Percentiles rank a stretch among this genome's conserved stretches.
Evolutionary conservation across 164 flowering plant genomes (phyloP).

Genomic region (Nelumbo lutea): DNA sequence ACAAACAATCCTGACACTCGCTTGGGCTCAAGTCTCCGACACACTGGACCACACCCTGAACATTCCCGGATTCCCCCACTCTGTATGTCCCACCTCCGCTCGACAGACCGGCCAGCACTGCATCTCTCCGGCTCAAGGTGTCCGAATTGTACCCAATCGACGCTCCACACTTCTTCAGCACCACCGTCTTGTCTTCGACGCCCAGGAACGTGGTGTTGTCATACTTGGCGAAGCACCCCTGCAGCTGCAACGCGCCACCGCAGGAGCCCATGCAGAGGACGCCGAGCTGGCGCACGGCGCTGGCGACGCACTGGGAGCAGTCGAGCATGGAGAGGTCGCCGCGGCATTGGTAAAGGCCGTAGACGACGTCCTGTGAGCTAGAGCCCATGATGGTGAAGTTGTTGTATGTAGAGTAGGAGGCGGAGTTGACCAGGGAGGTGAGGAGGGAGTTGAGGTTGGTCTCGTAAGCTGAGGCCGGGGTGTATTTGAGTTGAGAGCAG

Average conservation of each 20-base stretch:
- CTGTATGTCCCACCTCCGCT: slow-evolving; percentile 42
- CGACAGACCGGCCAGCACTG: slow-evolving; percentile 39
- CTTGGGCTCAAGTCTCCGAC: slow-evolving; percentile 65
- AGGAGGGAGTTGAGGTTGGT: slow-evolving; percentile 75
- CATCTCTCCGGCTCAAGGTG: slow-evolving; percentile 45
- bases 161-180: slow-evolving; percentile 72
- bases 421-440: slow-evolving; percentile 83
- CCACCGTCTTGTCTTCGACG: slow-evolving; percentile 64
- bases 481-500: slow-evolving; percentile 63
- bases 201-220: slow-evolving; percentile 71
- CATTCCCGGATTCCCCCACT: slow-evolving; percentile 54
- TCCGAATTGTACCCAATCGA: slow-evolving; percentile 38
- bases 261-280: slow-evolving; percentile 40
- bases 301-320: slow-evolving; percentile 67
- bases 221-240: slow-evolving; percentile 76
- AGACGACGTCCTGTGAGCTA: slow-evolving; percentile 43
- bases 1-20: slow-evolving; percentile 69
- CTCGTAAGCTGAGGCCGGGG: slow-evolving; percentile 45
- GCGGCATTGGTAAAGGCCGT: slow-evolving; percentile 91
- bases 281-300: slow-evolving; percentile 48
- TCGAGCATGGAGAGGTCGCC: slow-evolving; percentile 81
- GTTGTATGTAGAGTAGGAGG: slow-evolving; percentile 74
- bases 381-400: slow-evolving; percentile 58
- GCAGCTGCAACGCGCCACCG: slow-evolving; percentile 71
- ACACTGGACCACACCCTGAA: slow-evolving; percentile 81